These are phyloP conservation scores for Lichtheimia hyalospora DNA, from an alignment of 371 early-diverging fungal species.

Conservation along the genomic window DNA sequence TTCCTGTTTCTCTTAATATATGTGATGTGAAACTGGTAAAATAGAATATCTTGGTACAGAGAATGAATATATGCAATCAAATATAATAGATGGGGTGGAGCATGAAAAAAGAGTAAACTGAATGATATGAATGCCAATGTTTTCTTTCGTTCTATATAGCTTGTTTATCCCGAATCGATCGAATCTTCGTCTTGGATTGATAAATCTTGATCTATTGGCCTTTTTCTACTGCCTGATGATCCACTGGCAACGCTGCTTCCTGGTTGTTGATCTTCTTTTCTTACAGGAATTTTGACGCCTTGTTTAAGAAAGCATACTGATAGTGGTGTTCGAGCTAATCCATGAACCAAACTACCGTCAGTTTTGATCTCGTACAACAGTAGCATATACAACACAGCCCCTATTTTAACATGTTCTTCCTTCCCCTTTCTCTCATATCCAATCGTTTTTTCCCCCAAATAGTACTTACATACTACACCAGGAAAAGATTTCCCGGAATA, in stretches of 20 bases:
- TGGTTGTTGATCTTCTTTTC: slow-evolving; percentile 21
- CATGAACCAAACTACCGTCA: background rate
- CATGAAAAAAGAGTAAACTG: no score
- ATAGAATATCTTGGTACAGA: no score
- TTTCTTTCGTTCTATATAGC: no score
- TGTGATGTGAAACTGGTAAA: no score
- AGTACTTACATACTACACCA: slow-evolving; percentile 63
- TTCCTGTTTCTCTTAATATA: no score
- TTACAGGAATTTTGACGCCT: slow-evolving; percentile 71
- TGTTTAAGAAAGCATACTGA: slow-evolving; percentile 71
- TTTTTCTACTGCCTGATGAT: slow-evolving; percentile 1
- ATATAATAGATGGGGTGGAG: no score
- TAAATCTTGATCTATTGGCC: background rate
- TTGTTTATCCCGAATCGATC: no score
- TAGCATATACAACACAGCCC: background rate
- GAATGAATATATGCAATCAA: no score
- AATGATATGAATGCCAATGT: no score
- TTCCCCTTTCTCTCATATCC: background rate
- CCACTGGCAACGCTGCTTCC: background rate
- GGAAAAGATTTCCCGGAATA: slow-evolving; percentile 68
- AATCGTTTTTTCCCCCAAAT: no score
- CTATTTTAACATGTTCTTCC: background rate
- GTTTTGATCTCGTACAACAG: background rate
- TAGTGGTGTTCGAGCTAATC: slow-evolving; percentile 60
- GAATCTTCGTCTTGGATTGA: background rate